These are phyloP conservation scores for Nakaseomyces uthaithaninus DNA, from an alignment of 1,139 yeast genomes.

Conservation along the genomic window DNA sequence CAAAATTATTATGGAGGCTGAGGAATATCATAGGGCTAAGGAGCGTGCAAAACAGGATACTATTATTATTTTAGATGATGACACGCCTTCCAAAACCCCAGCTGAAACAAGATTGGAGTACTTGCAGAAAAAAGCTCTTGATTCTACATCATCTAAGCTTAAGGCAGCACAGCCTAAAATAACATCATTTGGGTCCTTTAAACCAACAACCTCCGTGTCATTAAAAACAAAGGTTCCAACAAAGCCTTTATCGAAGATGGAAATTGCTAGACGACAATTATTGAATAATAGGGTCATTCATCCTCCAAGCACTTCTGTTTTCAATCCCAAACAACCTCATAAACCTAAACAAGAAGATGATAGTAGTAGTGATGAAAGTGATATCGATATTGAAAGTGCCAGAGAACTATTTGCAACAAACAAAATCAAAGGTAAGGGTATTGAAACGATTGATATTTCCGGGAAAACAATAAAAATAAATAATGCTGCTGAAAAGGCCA, in stretches of 20 bases:
- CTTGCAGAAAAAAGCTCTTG: slow-evolving; percentile 26
- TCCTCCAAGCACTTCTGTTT: slow-evolving; percentile 80
- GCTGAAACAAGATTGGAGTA: slow-evolving; percentile 27
- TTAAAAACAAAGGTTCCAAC: slow-evolving; percentile 38
- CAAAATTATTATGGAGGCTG: slow-evolving; percentile 41
- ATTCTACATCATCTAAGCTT: slow-evolving; percentile 27
- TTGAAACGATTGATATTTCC: slow-evolving; percentile 32
- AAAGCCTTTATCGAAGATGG: slow-evolving; percentile 33
- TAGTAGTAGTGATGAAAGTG: slow-evolving; percentile 33
- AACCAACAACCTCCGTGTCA: slow-evolving; percentile 33
- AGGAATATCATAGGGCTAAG: slow-evolving; percentile 33
- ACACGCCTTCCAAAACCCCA: slow-evolving; percentile 4
- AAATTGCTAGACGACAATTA: slow-evolving; percentile 34
- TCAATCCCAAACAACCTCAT: slow-evolving; percentile 38
- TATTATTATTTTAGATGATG: slow-evolving; percentile 7
- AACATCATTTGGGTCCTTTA: slow-evolving; percentile 38
- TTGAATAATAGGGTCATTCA: slow-evolving; percentile 34
- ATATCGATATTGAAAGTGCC: slow-evolving; percentile 31
- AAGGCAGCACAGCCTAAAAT: slow-evolving; percentile 42
- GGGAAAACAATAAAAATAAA: slow-evolving; percentile 25
- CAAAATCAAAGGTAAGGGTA: slow-evolving; percentile 25
- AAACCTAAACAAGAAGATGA: slow-evolving; percentile 17
- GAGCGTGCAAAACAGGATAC: slow-evolving; percentile 13
- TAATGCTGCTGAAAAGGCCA: slow-evolving; percentile 35
- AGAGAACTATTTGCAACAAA: slow-evolving; percentile 32